Evolutionary conservation across 352 stramenopile genomes (phyloP), one percentile per base, ranked within the genome.

Genomic region (Globisporangium spiculum): DNA sequence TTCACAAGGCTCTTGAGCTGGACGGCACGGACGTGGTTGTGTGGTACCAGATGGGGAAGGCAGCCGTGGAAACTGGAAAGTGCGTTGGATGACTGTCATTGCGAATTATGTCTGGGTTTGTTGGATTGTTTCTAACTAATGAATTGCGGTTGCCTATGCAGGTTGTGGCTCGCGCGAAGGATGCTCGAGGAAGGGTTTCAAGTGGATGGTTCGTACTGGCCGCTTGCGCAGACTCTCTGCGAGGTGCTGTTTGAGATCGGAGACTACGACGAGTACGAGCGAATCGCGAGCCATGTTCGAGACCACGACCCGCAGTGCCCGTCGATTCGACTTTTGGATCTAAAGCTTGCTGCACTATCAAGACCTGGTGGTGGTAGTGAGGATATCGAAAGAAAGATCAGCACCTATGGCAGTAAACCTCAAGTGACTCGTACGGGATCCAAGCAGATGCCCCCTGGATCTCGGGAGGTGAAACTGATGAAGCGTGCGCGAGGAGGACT

Each of bases 11-110:
- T 20, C 44, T 93, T 14, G 71, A 75, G 27, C 55, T 90, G 26
- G 85, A 93, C 60, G 83, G 68, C 1, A 89, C 85, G 20, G 85
- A 93, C 67, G 85, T 90, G n/a, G 70, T 91, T 9, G 84, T 93
- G 32, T 93, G 85, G 85, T 84, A 73, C 64, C 79, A 93, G 44
- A 86, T 92, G 81, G 83, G 74, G 4, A 79, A 76, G 22, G 75
- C 80, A 1, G 83, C 85, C 1, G 54, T 91, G 7, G 81, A 83
- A 38, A 93, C 80, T 8, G 82, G 80, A 18, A 83, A 85, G 73
- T 85, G 46, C 63, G 63, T 63, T 32, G 9, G 18, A 32, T 70
- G 24, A 24, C 7, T 63, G 18, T 27, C 26, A 20, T 34, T 20
- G n/a, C 24, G 2, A 10, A 4, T 32, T 32, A 32, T 48, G 24